A percentile compares a stretch with the other conserved stretches of the same genome.
These are phyloP conservation scores for Fusarium veterinarium DNA, from an alignment of 2,329 filamentous ascomycete species.

Conservation along the genomic window DNA sequence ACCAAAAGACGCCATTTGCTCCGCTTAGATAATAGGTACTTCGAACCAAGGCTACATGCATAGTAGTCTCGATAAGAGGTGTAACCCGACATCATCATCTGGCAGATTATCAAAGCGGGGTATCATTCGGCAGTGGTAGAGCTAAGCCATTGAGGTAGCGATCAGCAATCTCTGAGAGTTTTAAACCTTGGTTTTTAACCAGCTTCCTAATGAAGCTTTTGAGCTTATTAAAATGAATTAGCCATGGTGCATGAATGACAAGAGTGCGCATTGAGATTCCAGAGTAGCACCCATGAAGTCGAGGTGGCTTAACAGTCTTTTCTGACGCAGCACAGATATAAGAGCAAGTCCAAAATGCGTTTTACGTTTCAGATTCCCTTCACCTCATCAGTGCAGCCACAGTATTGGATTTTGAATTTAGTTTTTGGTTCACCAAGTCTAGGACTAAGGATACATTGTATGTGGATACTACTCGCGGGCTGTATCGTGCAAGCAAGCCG, in stretches of 20 bases:
- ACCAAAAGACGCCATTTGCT: not conserved
- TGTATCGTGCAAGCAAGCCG: too few relatives aligned
- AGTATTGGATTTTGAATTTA: too few relatives aligned
- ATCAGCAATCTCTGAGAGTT: conserved; percentile 6
- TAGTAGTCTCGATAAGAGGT: not conserved
- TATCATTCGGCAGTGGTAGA: not conserved
- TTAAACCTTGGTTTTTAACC: not conserved
- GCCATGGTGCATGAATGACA: not conserved
- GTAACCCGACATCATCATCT: not conserved
- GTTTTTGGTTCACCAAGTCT: too few relatives aligned
- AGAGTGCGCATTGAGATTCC: not conserved
- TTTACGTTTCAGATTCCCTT: too few relatives aligned
- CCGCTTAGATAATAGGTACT: not conserved
- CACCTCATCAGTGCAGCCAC: too few relatives aligned
- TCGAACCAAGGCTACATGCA: not conserved
- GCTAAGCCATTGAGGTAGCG: conserved; percentile 16
- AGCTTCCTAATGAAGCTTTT: conserved; percentile 25
- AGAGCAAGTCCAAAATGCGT: too few relatives aligned
- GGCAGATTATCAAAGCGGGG: conserved; percentile 9
- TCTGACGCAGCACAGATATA: too few relatives aligned
- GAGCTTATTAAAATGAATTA: not conserved
- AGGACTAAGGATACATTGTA: too few relatives aligned
- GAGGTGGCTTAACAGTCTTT: not conserved
- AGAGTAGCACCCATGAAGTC: not conserved
- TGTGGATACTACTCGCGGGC: too few relatives aligned